A percentile compares a stretch with the other conserved stretches of the same genome.
Evolutionary conservation across 106 monocot genomes (phyloP).

Genomic region (Cymbidium sinense): DNA sequence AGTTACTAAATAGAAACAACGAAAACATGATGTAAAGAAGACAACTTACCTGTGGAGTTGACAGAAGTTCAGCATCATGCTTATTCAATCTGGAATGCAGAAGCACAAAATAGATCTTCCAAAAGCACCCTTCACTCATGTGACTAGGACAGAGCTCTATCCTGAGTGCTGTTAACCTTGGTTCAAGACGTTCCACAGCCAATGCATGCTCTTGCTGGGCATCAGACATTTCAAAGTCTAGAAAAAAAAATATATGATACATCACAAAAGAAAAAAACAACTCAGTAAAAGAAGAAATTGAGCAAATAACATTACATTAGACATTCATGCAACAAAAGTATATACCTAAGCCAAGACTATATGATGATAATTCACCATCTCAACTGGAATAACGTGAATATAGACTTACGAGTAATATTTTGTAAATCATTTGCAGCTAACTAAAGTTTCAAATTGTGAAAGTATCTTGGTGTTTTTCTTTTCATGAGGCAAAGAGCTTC

Average conservation of each 20-base stretch:
- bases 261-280: background rate
- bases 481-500: too few species aligned
- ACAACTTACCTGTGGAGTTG: slow-evolving; percentile 54
- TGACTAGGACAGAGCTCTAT: slow-evolving; percentile 67
- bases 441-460: background rate
- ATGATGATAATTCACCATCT: background rate
- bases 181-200: slow-evolving; percentile 45
- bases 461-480: too few species aligned
- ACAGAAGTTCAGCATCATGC: slow-evolving; percentile 53
- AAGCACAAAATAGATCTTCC: slow-evolving; percentile 79
- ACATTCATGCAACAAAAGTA: background rate
- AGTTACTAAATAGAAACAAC: background rate
- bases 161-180: slow-evolving; percentile 47
- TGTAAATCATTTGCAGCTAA: background rate
- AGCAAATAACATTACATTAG: background rate
- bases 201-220: slow-evolving; percentile 61
- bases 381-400: background rate
- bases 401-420: background rate
- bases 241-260: slow-evolving; percentile 4
- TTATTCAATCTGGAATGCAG: slow-evolving; percentile 59
- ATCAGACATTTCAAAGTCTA: slow-evolving; percentile 68
- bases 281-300: background rate
- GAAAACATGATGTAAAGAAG: background rate
- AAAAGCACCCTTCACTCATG: slow-evolving; percentile 62
- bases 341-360: background rate